Evolutionary conservation across 2,329 filamentous ascomycete species (phyloP), one percentile per base, ranked within the genome.

Genomic region (Chaetothyriales sp.): DNA sequence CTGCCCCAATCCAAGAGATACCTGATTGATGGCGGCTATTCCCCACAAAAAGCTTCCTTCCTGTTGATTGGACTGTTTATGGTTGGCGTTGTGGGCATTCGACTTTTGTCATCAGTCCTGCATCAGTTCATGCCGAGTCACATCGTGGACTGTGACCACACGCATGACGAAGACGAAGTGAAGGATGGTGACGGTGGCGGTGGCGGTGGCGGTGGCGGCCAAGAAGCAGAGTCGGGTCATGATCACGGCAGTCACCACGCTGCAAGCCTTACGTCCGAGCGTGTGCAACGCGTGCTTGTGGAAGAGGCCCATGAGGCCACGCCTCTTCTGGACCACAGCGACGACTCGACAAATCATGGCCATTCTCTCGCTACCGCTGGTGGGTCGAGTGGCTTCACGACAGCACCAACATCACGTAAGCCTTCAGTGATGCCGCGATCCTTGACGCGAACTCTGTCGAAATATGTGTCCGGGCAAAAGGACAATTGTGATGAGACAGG

Each of bases 1-100:
- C 77, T 97, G 6, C 90, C 90, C 8, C 88, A 86, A 18, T 82
- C 90, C 1, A 89, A 85, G 63, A 74, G 74, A 43, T 95, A 94
- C 63, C 76, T 98, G 2, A 73, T 77, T 54, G 74, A 81, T 51
- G 84, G 81, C 49, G 82, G 81, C 15, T 82, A 82, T 67, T 75
- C 78, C 6, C 73, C 86, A 2, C 78, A 82, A 55, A 65, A 70
- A 1, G 86, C 89, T 5, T 83, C 71, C 3, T 74, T 68, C 55
- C 63, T 65, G 0, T 61, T 73, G 37, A 73, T 72, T 50, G 66
- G 67, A 8, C 64, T 73, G 8, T 76, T 76, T 51, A 58, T 75
- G 9, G 65, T 63, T n/a, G 73, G 73, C 19, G 71, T 74, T 0
- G 56, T 74, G 10, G 65, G 68, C 1, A 74, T 76, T 28, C 69